Conservation (phyloP, 192 early-diverging fungal species). For the Coemansia sp. region DNA sequence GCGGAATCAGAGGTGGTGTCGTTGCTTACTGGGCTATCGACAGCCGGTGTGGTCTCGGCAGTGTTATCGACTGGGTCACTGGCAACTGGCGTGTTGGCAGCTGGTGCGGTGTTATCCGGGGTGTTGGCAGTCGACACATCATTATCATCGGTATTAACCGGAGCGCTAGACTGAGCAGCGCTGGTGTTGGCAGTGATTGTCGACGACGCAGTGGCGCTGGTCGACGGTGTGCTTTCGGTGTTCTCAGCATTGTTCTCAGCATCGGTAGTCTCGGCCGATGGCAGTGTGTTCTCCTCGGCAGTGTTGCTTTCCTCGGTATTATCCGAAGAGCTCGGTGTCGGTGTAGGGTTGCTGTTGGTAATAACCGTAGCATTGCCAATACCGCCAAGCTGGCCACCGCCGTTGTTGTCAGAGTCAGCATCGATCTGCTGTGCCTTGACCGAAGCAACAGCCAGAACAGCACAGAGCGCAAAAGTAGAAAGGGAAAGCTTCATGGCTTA, state of each 20-base stretch:
- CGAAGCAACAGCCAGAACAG: slow-evolving; percentile 2
- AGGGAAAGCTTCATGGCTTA: slow-evolving; percentile 9
- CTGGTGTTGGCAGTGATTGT: neutral
- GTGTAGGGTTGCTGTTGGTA: neutral
- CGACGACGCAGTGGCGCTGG: slow-evolving; percentile 1
- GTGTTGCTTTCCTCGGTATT: neutral
- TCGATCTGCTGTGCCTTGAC: slow-evolving; percentile 9
- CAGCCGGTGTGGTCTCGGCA: neutral
- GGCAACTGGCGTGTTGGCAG: neutral
- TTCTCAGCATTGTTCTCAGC: neutral
- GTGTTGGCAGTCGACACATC: neutral
- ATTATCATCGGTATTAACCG: neutral
- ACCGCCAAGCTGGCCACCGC: neutral
- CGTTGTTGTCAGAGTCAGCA: neutral
- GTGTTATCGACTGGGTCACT: neutral
- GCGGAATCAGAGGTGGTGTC: neutral
- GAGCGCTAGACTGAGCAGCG: neutral
- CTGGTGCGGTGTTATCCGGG: neutral
- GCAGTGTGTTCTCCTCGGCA: neutral
- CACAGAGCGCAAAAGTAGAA: slow-evolving; percentile 6
- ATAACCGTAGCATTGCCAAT: slow-evolving; percentile 11
- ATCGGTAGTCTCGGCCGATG: neutral
- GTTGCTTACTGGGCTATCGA: neutral
- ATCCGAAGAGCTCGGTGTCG: neutral
- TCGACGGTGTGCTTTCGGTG: neutral